Evolutionary conservation across 2,329 filamentous ascomycete species (phyloP).

Genomic region (Fusarium citri): DNA sequence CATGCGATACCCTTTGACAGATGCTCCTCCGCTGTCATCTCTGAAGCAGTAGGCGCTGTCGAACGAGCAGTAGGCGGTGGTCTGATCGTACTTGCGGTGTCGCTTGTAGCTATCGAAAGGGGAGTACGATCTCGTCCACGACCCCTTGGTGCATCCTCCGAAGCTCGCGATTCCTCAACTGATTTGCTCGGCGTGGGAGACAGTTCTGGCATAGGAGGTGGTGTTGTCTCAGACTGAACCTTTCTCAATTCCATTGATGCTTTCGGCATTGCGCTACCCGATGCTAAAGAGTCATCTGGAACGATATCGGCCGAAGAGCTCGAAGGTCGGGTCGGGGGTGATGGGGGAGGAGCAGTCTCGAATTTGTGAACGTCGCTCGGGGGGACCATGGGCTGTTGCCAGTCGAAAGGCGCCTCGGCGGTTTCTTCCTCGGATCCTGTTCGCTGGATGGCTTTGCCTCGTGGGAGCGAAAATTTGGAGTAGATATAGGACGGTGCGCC

Average conservation of each 20-base stretch:
- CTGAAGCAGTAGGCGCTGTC: slow-evolving; percentile 68
- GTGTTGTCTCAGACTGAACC: slow-evolving; percentile 59
- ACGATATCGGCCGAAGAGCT: slow-evolving; percentile 62
- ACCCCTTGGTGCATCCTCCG: slow-evolving; percentile 63
- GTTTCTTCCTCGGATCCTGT: slow-evolving; percentile 69
- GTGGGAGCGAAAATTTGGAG: slow-evolving; percentile 83
- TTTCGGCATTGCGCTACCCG: slow-evolving; percentile 52
- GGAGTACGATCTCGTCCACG: slow-evolving; percentile 61
- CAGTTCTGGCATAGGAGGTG: slow-evolving; percentile 54
- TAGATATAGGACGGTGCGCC: slow-evolving; percentile 83
- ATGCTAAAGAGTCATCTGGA: slow-evolving; percentile 53
- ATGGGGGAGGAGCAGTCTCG: slow-evolving; percentile 65
- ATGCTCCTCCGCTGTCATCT: slow-evolving; percentile 87
- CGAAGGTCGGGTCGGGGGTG: slow-evolving; percentile 69
- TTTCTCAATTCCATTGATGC: slow-evolving; percentile 65
- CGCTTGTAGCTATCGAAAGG: slow-evolving; percentile 62
- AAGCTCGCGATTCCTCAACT: slow-evolving; percentile 56
- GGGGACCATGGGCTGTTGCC: slow-evolving; percentile 66
- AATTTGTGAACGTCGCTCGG: slow-evolving; percentile 58
- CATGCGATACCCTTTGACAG: slow-evolving; percentile 89
- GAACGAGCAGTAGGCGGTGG: slow-evolving; percentile 56
- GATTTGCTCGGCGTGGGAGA: slow-evolving; percentile 61
- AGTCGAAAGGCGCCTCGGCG: slow-evolving; percentile 67
- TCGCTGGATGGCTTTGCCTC: slow-evolving; percentile 82
- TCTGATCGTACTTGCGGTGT: slow-evolving; percentile 65